These are phyloP conservation scores for Tuber indicum DNA, from an alignment of 495 filamentous ascomycete species.

Conservation along the genomic window DNA sequence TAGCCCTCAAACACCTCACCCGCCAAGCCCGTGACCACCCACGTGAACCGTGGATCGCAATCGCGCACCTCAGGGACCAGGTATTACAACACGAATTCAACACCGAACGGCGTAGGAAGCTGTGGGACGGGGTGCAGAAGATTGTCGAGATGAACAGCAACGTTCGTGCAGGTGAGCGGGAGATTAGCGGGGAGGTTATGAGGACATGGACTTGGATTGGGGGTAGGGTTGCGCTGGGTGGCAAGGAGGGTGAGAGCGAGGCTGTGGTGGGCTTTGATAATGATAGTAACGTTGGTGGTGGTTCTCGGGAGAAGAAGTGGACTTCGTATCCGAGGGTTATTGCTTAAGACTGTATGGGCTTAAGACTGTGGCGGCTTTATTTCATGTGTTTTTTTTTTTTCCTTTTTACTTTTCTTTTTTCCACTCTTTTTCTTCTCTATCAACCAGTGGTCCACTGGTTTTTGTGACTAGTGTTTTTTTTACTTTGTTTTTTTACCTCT, in stretches of 20 bases:
- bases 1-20: conserved; percentile 74
- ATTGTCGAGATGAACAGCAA: conserved; percentile 93
- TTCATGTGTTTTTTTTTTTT: neutral
- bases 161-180: conserved; percentile 74
- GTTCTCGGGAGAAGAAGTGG: neutral
- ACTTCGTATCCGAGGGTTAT: conserved; percentile 23
- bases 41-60: conserved; percentile 67
- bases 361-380: conserved; percentile 4
- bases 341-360: conserved; percentile 13
- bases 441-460: neutral
- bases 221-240: conserved; percentile 17
- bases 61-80: conserved; percentile 86
- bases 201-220: conserved; percentile 97
- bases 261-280: neutral
- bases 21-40: conserved; percentile 55
- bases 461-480: neutral
- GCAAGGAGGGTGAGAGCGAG: conserved; percentile 2
- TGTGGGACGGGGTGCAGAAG: conserved; percentile 73
- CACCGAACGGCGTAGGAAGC: conserved; percentile 59
- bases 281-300: conserved; percentile 4
- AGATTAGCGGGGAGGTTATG: conserved; percentile 77
- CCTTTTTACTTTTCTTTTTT: neutral
- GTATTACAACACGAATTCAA: conserved; percentile 77
- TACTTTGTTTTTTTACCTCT: neutral
- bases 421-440: neutral